Evolutionary conservation across 495 filamentous ascomycete species (phyloP).

Genomic region (Pyronema domesticum): DNA sequence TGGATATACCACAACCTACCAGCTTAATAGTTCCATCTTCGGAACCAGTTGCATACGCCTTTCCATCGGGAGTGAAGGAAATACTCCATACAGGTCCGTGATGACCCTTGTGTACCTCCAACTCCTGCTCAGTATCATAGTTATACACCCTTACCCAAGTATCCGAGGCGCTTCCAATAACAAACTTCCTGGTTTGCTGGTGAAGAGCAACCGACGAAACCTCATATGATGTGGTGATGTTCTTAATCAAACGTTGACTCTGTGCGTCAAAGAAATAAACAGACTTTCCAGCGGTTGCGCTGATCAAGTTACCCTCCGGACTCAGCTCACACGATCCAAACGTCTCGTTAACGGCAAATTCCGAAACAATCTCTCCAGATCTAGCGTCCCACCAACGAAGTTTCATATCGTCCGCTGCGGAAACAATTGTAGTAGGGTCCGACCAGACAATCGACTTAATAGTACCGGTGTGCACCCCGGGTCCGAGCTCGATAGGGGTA

Average conservation of each 20-base stretch:
- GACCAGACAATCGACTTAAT: conserved; percentile 96
- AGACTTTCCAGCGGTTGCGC: conserved; percentile 56
- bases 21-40: conserved; percentile 97
- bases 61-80: conserved; percentile 84
- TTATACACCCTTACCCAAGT: conserved; percentile 91
- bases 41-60: conserved; percentile 85
- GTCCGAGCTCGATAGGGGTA: conserved; percentile 58
- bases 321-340: conserved; percentile 86
- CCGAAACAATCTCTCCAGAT: conserved; percentile 47
- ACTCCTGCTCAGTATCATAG: conserved; percentile 59
- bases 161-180: conserved; percentile 72
- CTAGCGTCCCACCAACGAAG: conserved; percentile 91
- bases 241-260: conserved; percentile 56
- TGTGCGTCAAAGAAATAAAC: conserved; percentile 83
- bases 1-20: conserved; percentile 14
- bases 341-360: conserved; percentile 56
- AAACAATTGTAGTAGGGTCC: conserved; percentile 74
- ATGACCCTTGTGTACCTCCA: conserved; percentile 86
- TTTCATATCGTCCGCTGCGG: conserved; percentile 73
- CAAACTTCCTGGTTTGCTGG: conserved; percentile 56
- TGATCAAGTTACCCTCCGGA: conserved; percentile 23
- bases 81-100: conserved; percentile 95
- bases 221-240: conserved; percentile 54
- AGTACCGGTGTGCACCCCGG: conserved; percentile 60
- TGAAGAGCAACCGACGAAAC: conserved; percentile 82